Evolutionary conservation across 805 yeast species (phyloP).

Genomic region (Wickerhamomyces strasburgensis): DNA sequence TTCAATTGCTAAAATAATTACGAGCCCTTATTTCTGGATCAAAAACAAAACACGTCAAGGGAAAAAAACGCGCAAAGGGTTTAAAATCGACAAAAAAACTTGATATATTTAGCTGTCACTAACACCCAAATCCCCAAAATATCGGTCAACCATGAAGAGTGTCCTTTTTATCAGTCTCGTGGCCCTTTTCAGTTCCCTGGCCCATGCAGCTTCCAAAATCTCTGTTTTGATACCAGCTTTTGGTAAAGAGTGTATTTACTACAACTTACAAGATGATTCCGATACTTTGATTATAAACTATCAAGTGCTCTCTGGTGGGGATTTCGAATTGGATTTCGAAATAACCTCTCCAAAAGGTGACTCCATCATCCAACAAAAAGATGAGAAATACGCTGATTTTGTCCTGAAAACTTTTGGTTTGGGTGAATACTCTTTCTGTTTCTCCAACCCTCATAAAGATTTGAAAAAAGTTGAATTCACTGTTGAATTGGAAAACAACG

Average conservation of each 20-base stretch:
- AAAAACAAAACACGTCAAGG: too few species aligned
- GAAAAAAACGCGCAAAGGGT: too few species aligned
- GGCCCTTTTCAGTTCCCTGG: background rate
- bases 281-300: slow-evolving; percentile 38
- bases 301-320: slow-evolving; percentile 57
- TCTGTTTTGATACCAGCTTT: slow-evolving; percentile 29
- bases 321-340: slow-evolving; percentile 61
- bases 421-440: slow-evolving; percentile 66
- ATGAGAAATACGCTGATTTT: slow-evolving; percentile 62
- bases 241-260: slow-evolving; percentile 39
- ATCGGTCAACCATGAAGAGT: too few species aligned
- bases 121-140: too few species aligned
- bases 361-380: slow-evolving; percentile 43
- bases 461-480: slow-evolving; percentile 62
- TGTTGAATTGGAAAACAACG: slow-evolving; percentile 42
- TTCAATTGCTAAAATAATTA: too few species aligned
- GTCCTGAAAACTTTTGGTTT: slow-evolving; percentile 49
- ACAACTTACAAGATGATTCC: slow-evolving; percentile 30
- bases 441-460: slow-evolving; percentile 58
- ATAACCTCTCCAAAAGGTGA: slow-evolving; percentile 52
- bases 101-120: too few species aligned
- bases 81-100: too few species aligned
- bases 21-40: too few species aligned
- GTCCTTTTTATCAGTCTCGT: background rate
- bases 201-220: slow-evolving; percentile 18